A percentile compares a stretch with the other conserved stretches of the same genome.
phyloP scores from a whole-genome alignment of 2,329 filamentous ascomycete genomes.

The Juglanconis sp. region DNA sequence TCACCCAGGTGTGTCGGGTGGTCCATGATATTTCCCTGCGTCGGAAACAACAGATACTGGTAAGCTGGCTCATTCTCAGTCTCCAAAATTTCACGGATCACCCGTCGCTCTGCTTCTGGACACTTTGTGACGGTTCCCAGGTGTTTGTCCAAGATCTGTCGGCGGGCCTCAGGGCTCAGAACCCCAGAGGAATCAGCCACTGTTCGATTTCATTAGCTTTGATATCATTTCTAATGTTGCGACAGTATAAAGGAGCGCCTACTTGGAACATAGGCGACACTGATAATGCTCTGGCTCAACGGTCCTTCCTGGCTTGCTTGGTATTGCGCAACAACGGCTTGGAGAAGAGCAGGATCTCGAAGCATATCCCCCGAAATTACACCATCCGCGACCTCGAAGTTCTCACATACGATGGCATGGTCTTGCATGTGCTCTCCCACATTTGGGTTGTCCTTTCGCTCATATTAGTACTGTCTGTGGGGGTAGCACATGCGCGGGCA shows the following conservation, averaged over 20 bases:
- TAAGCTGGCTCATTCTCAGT: conserved; percentile 21
- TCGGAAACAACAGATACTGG: conserved; percentile 25
- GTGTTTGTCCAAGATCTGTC: not conserved
- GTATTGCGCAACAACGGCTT: conserved; percentile 21
- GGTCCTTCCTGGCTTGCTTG: conserved; percentile 26
- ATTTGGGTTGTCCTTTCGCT: too few relatives aligned
- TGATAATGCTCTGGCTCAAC: conserved; percentile 31
- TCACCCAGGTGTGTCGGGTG: conserved; percentile 22
- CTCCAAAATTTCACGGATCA: not conserved
- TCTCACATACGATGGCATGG: conserved; percentile 24
- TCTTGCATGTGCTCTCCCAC: conserved; percentile 31
- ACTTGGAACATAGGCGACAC: conserved; percentile 11
- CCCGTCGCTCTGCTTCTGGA: not conserved
- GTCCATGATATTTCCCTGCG: conserved; percentile 22
- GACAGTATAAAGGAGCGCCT: not conserved
- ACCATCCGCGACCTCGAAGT: conserved; percentile 31
- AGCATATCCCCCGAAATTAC: conserved; percentile 25
- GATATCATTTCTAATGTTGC: not conserved
- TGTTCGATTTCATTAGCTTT: not conserved
- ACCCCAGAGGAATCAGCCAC: conserved; percentile 2
- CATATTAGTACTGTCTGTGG: too few relatives aligned
- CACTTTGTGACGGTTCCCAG: not conserved
- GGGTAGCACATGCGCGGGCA: too few relatives aligned
- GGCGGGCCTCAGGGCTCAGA: not conserved
- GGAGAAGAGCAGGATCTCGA: conserved; percentile 14